Base-by-base conservation (phyloP, 208 protist species). In the Leishmania major region DNA sequence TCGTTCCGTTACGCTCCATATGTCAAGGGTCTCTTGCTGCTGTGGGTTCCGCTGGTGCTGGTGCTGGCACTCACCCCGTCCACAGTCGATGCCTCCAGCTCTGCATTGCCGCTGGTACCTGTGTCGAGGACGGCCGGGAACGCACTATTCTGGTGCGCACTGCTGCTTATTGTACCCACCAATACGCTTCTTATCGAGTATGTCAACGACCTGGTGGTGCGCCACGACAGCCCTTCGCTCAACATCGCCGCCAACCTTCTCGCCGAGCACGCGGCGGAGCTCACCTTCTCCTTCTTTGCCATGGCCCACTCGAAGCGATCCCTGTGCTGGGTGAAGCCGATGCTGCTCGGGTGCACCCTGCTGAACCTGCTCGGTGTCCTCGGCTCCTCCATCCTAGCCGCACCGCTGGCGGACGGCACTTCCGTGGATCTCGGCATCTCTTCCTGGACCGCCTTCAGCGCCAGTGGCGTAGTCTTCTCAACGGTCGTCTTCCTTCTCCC, bases 361-460 rank as follows among this genome's bases (percentile, higher is more conserved):
- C 73, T 89, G n/a, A 86, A 94, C 81, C 80, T 94, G 79, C 82
- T 96, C 11, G 83, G 92, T 37, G 92, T 93, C 13, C 76, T 96
- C 3, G 91, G 93, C 11, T 83, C 71, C 11, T 84, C 85, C 3
- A 86, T 95, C 25, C 70, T 96, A 17, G 49, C 87, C 5, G 87
- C 84, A 4, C 88, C 84, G 5, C 60, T 80, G 77, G 64, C n/a
- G 47, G 72, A 87, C 51, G 76, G 79, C 47, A 74, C 78, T 4
- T 89, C 78, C 10, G 71, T 82, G 15, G 79, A 81, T 31, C 76
- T 90, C 72, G 88, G 80, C 40, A 77, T 86, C 17, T 81, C 84
- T n/a, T 79, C 87, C 28, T 89, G 88, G 83, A 82, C 81, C 37
- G 82, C 82, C 43, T 92, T 92, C 81, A 83, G 85, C 53, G 72